Percentiles rank a stretch among this genome's conserved stretches.
phyloP scores from a whole-genome alignment of 305 asterid genomes.

The Fraxinus ornus region DNA sequence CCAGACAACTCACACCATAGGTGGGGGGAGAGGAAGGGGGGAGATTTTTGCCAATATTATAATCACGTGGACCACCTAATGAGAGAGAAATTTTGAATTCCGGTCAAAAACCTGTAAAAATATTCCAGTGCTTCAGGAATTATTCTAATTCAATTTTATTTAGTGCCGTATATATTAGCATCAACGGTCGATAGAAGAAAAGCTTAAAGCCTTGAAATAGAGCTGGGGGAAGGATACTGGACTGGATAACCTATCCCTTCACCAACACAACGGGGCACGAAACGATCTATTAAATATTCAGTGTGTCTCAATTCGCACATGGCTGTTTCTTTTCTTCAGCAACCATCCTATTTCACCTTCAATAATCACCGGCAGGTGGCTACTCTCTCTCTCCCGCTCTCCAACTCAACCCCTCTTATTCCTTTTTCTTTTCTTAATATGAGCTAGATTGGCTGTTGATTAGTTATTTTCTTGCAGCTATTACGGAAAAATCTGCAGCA shows the following conservation, averaged over 20 bases:
- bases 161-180: background rate
- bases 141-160: background rate
- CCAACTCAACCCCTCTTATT: background rate
- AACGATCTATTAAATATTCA: background rate
- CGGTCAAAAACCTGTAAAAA: too few relatives aligned
- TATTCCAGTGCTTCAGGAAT: too few relatives aligned
- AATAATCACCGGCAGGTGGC: constrained; percentile 32
- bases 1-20: too few relatives aligned
- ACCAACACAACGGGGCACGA: background rate
- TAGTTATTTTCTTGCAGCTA: constrained; percentile 23
- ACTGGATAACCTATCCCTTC: background rate
- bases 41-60: too few relatives aligned
- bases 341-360: constrained; percentile 28
- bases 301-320: constrained; percentile 8
- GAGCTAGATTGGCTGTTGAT: constrained; percentile 3
- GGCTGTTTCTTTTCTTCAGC: constrained; percentile 42
- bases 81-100: too few relatives aligned
- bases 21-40: too few relatives aligned
- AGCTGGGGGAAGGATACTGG: background rate
- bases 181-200: background rate
- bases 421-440: background rate
- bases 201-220: background rate
- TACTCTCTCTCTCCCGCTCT: background rate
- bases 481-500: constrained; percentile 29
- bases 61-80: too few relatives aligned